Percentiles rank a stretch among this genome's conserved stretches.
These are phyloP conservation scores for Annulohypoxylon nitens DNA, from an alignment of 495 filamentous ascomycete genomes.

Conservation along the genomic window DNA sequence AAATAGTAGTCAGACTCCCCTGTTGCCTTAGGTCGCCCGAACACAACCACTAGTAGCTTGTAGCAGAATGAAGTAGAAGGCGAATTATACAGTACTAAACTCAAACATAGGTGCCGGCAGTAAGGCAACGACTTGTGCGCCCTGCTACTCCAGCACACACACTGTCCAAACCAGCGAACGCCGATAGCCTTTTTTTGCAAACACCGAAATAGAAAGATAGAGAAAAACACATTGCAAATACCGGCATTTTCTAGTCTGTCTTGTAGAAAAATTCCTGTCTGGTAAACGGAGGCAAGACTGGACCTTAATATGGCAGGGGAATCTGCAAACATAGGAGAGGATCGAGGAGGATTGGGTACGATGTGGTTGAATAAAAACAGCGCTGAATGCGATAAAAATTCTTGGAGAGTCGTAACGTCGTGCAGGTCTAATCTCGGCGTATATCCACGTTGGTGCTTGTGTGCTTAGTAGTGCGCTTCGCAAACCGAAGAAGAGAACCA, in stretches of 20 bases:
- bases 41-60: constrained; percentile 16
- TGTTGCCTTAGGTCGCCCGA: neutral
- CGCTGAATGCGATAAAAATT: constrained; percentile 35
- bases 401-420: constrained; percentile 44
- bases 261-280: neutral
- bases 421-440: constrained; percentile 43
- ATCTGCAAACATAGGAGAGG: constrained; percentile 46
- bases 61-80: constrained; percentile 32
- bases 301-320: constrained; percentile 18
- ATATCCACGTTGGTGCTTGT: constrained; percentile 32
- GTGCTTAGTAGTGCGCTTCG: constrained; percentile 21
- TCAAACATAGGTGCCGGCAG: constrained; percentile 26
- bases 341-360: constrained; percentile 35
- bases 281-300: constrained; percentile 11
- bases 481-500: constrained; percentile 25
- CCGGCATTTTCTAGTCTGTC: constrained; percentile 18
- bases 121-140: constrained; percentile 35
- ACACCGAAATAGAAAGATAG: constrained; percentile 32
- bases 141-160: constrained; percentile 43
- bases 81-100: constrained; percentile 48
- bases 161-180: constrained; percentile 50
- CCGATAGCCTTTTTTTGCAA: constrained; percentile 41
- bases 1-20: constrained; percentile 27
- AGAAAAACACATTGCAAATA: constrained; percentile 36
- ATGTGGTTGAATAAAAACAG: constrained; percentile 41